Evolutionary conservation across 2,329 filamentous ascomycete species (phyloP), one percentile per base, ranked within the genome.

Genomic region (Xylaria sp.): DNA sequence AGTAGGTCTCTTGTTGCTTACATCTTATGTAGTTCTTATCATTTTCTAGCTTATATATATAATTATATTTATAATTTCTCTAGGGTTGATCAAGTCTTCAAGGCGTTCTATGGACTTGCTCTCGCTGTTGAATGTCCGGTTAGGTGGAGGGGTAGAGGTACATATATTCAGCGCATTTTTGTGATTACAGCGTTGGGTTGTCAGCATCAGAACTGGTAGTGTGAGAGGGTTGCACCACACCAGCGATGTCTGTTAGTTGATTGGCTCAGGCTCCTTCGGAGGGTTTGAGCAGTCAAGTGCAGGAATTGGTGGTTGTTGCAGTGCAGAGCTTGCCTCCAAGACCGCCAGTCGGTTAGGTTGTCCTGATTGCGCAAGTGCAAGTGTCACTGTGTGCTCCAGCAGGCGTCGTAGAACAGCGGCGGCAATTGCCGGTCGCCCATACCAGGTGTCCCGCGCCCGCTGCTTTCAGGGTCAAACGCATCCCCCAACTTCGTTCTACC

Each of bases 401-500:
- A 69, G 73, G 72, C 73, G 74, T 69, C 73, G 55, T 73, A 66
- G 60, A 74, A 74, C 62, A 74, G 74, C 71, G 64, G 72, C 74
- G 75, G 76, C 72, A 77, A 73, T 75, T 72, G 68, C 76, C 76
- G 75, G 70, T 50, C 51, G 56, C 52, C 51, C 48, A 39, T 52
- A 25, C 39, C 59, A 65, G 63, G 63, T 54, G 41, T 68, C 54
- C 69, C 67, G 50, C 66, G 52, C 69, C 64, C 50, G 61, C 23
- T 50, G 66, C 70, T 74, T 75, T 77, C 75, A 76, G 75, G 76
- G 76, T 77, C 76, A 77, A 77, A 74, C 74, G 71, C 65, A 75
- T 70, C 70, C 76, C 76, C 75, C 71, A 63, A 72, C 70, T 44
- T 46, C 39, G 55, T 58, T 63, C 66, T 61, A 70, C 54, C 61